These are phyloP conservation scores for Rutstroemia sydowiana DNA, from an alignment of 2,329 filamentous ascomycete genomes.

Conservation along the genomic window DNA sequence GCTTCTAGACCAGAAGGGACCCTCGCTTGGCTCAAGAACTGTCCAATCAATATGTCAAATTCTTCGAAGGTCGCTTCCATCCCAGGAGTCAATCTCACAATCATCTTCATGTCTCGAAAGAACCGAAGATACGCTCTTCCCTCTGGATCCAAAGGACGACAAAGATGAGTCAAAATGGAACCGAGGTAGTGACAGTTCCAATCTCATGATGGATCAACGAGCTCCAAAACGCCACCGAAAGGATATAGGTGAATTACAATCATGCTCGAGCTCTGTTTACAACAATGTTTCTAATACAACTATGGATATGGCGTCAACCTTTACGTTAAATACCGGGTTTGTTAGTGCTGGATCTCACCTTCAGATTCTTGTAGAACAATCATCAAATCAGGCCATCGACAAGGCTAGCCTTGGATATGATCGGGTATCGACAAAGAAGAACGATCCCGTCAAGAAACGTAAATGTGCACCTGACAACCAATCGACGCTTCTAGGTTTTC, in stretches of 20 bases:
- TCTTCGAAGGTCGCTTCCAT: slow-evolving; percentile 54
- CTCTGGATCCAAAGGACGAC: slow-evolving; percentile 50
- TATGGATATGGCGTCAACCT: slow-evolving; percentile 53
- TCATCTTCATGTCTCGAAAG: slow-evolving; percentile 46
- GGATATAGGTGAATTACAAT: slow-evolving; percentile 12
- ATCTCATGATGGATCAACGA: slow-evolving; percentile 20
- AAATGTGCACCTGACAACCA: slow-evolving; percentile 17
- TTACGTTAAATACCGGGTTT: slow-evolving; percentile 46
- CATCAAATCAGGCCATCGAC: slow-evolving; percentile 20
- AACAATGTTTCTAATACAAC: slow-evolving; percentile 46
- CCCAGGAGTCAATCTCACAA: slow-evolving; percentile 35
- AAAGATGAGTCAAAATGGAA: slow-evolving; percentile 33
- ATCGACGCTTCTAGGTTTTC: slow-evolving; percentile 22
- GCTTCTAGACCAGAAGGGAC: slow-evolving; percentile 55
- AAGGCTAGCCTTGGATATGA: slow-evolving; percentile 10
- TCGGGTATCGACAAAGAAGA: not conserved
- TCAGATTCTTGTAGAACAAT: slow-evolving; percentile 25
- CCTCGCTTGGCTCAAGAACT: slow-evolving; percentile 56
- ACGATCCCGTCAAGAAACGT: slow-evolving; percentile 10
- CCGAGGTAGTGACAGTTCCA: slow-evolving; percentile 19
- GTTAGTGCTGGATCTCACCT: slow-evolving; percentile 27
- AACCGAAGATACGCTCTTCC: slow-evolving; percentile 61
- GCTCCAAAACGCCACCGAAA: slow-evolving; percentile 25
- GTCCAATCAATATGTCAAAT: slow-evolving; percentile 65
- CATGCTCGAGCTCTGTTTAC: slow-evolving; percentile 20